Evolutionary conservation across 2,329 filamentous ascomycete genomes (phyloP).

Genomic region (Hawksworthiomyces lignivorus): DNA sequence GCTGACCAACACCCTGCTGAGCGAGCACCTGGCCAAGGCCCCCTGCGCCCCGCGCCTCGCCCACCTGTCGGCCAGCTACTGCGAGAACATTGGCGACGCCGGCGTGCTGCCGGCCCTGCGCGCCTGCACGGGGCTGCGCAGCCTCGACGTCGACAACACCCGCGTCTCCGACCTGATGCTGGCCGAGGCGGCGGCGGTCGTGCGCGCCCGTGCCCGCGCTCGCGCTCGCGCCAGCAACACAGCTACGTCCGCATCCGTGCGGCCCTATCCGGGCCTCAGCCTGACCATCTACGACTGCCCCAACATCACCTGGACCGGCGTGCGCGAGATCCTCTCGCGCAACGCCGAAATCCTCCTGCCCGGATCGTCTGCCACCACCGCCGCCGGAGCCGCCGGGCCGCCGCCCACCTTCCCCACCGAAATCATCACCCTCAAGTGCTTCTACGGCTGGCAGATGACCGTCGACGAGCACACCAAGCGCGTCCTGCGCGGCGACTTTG

Average conservation of each 20-base stretch:
- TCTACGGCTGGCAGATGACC: slow-evolving; percentile 91
- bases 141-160: slow-evolving; percentile 87
- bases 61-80: slow-evolving; percentile 85
- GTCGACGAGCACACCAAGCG: slow-evolving; percentile 90
- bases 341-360: slow-evolving; percentile 67
- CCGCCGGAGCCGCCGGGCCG: slow-evolving; percentile 21
- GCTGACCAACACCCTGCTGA: slow-evolving; percentile 67
- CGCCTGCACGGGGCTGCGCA: slow-evolving; percentile 60
- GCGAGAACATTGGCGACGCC: slow-evolving; percentile 72
- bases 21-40: slow-evolving; percentile 64
- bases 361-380: slow-evolving; percentile 11
- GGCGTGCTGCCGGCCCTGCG: slow-evolving; percentile 81
- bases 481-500: slow-evolving; percentile 68
- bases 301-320: slow-evolving; percentile 85
- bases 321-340: slow-evolving; percentile 76
- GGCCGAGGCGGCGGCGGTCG: slow-evolving; percentile 74
- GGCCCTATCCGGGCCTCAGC: slow-evolving; percentile 56
- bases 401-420: slow-evolving; percentile 59
- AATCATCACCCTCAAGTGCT: slow-evolving; percentile 82
- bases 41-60: slow-evolving; percentile 65
- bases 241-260: no score
- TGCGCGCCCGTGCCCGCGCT: slow-evolving; percentile 56
- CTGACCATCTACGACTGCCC: slow-evolving; percentile 87
- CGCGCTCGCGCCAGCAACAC: slow-evolving; percentile 29
- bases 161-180: slow-evolving; percentile 80